phyloP scores from a whole-genome alignment of 2,329 filamentous ascomycete genomes.

The Penicillium sp. region DNA sequence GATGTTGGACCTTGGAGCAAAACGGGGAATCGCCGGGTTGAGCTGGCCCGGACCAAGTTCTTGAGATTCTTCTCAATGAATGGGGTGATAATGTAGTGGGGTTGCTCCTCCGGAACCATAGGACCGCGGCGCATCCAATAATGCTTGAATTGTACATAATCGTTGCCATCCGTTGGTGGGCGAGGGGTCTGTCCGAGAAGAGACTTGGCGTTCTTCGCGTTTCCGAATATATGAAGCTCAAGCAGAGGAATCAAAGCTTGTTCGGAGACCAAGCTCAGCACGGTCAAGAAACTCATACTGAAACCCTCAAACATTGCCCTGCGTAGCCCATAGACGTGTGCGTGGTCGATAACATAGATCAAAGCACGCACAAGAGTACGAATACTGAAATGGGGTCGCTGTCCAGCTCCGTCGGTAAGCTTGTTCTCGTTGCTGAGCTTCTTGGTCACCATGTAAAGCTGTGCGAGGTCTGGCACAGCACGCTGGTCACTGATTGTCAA shows the following conservation, averaged over 20 bases:
- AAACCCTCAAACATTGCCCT: conserved; percentile 92
- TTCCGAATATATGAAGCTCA: conserved; percentile 73
- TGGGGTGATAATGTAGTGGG: conserved; percentile 93
- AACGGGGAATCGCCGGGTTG: conserved; percentile 87
- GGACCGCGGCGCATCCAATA: conserved; percentile 86
- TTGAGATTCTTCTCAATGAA: conserved; percentile 94
- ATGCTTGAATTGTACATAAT: conserved; percentile 82
- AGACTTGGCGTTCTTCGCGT: conserved; percentile 66
- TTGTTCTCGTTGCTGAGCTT: conserved; percentile 75
- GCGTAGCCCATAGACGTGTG: conserved; percentile 78
- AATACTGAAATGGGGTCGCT: conserved; percentile 95
- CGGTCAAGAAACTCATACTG: conserved; percentile 94
- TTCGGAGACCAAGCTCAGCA: conserved; percentile 81
- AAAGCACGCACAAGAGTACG: conserved; percentile 88
- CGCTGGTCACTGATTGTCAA: conserved; percentile 70
- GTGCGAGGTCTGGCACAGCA: conserved; percentile 76
- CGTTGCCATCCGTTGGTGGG: conserved; percentile 70
- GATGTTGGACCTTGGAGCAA: conserved; percentile 96
- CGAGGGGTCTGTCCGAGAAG: conserved; percentile 76
- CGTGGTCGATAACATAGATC: conserved; percentile 82
- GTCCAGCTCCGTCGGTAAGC: conserved; percentile 90
- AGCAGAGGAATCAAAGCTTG: conserved; percentile 75
- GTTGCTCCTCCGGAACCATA: conserved; percentile 65
- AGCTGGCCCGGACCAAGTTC: conserved; percentile 90
- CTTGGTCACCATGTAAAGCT: conserved; percentile 86